Evolutionary conservation across 257 asterid genomes (phyloP).

Genomic region (Ehretia macrophylla): DNA sequence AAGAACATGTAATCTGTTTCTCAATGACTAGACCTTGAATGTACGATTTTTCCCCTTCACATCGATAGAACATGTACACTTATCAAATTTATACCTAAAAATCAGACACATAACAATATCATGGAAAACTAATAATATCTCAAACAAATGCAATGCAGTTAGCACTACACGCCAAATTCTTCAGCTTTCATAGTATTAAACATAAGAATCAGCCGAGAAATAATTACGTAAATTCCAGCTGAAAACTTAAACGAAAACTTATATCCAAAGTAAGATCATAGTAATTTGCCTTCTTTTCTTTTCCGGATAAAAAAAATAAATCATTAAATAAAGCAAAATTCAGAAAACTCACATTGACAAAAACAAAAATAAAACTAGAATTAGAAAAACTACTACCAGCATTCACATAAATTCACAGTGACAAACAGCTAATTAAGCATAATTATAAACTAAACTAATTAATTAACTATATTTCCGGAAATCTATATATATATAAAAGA

Average conservation of each 20-base stretch:
- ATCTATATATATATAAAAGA: background rate
- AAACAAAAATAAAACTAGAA: background rate
- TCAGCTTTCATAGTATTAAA: background rate
- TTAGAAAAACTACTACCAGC: background rate
- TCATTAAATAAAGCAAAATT: background rate
- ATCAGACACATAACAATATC: background rate
- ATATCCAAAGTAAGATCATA: too few species aligned
- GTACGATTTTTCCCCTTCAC: too few species aligned
- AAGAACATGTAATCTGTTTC: too few species aligned
- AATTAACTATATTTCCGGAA: background rate
- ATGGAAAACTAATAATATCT: background rate
- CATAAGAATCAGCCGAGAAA: background rate
- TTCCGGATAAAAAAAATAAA: too few species aligned
- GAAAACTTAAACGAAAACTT: too few species aligned
- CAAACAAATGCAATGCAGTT: background rate
- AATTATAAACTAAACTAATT: background rate
- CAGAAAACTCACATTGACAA: background rate
- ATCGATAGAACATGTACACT: too few species aligned
- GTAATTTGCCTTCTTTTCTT: too few species aligned
- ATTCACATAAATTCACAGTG: background rate
- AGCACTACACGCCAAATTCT: background rate
- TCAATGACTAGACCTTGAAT: too few species aligned
- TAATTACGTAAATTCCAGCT: background rate
- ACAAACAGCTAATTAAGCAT: background rate
- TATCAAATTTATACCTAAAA: background rate